These are phyloP conservation scores for Clitoria ternatea DNA, from an alignment of 306 rosid genomes.

Conservation along the genomic window DNA sequence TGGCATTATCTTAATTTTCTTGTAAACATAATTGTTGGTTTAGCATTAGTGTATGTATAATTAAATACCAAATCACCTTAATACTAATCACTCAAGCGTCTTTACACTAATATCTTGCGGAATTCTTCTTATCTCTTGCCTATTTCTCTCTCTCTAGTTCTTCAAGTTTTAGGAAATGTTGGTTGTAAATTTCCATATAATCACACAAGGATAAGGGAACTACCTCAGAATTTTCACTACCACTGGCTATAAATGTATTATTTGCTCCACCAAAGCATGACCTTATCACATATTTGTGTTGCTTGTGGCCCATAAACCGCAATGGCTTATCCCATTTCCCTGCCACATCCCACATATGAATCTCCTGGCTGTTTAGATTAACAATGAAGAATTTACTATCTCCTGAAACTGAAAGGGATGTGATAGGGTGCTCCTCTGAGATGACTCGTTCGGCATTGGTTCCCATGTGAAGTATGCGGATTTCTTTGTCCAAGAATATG, in stretches of 20 bases:
- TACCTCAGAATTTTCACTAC: constrained; percentile 88
- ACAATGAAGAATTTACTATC: constrained; percentile 80
- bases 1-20: too few species aligned
- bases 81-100: too few species aligned
- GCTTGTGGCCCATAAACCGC: constrained; percentile 37
- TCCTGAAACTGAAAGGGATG: constrained; percentile 32
- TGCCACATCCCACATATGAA: constrained; percentile 90
- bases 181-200: background rate
- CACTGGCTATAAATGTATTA: constrained; percentile 77
- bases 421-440: constrained; percentile 53
- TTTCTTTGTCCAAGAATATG: constrained; percentile 72
- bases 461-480: constrained; percentile 57
- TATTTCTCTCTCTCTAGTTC: too few species aligned
- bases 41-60: too few species aligned
- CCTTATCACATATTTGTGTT: constrained; percentile 76
- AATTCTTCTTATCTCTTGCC: too few species aligned
- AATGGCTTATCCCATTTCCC: constrained; percentile 52
- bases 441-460: constrained; percentile 65
- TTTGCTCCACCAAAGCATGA: constrained; percentile 86
- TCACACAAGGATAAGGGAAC: background rate
- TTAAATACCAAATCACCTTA: too few species aligned
- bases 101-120: too few species aligned
- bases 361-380: constrained; percentile 83
- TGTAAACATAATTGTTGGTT: too few species aligned
- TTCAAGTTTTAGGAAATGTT: too few species aligned